Percentiles rank a stretch among this genome's conserved stretches.
These are phyloP conservation scores for Chytriomyces sp. DNA, from an alignment of 192 early-diverging fungal genomes.

Conservation along the genomic window DNA sequence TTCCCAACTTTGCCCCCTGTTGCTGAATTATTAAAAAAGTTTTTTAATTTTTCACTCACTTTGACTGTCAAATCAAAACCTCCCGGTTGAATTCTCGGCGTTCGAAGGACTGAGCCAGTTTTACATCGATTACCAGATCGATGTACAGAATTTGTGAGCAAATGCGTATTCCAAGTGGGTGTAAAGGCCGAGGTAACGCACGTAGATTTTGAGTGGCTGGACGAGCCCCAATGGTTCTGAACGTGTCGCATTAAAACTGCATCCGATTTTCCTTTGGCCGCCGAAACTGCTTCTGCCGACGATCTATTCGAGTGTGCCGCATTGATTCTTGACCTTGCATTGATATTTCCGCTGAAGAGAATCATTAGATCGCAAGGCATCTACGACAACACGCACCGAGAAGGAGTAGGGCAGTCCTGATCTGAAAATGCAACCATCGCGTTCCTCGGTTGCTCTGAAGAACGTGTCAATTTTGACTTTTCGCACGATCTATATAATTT, in stretches of 20 bases:
- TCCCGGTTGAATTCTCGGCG: background rate
- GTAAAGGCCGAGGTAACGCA: background rate
- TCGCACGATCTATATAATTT: too few species aligned
- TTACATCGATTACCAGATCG: background rate
- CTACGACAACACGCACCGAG: too few species aligned
- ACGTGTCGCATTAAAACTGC: conserved; percentile 17
- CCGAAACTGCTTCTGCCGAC: background rate
- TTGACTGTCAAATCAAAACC: conserved; percentile 18
- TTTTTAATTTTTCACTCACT: background rate
- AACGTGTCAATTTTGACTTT: too few species aligned
- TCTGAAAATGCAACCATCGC: too few species aligned
- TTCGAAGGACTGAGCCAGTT: background rate
- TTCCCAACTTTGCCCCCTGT: too few species aligned
- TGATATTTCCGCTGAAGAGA: background rate
- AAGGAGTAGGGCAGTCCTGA: too few species aligned
- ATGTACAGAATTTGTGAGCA: conserved; percentile 1
- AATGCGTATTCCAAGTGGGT: background rate
- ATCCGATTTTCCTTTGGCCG: background rate
- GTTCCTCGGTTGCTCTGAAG: too few species aligned
- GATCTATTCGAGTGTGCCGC: background rate
- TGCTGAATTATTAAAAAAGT: too few species aligned
- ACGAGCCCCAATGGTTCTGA: conserved; percentile 1
- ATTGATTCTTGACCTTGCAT: background rate
- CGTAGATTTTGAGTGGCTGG: background rate
- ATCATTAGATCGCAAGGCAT: too few species aligned